phyloP scores from a whole-genome alignment of 768 basidiomycete genomes.

The Kwoniella shandongensis region DNA sequence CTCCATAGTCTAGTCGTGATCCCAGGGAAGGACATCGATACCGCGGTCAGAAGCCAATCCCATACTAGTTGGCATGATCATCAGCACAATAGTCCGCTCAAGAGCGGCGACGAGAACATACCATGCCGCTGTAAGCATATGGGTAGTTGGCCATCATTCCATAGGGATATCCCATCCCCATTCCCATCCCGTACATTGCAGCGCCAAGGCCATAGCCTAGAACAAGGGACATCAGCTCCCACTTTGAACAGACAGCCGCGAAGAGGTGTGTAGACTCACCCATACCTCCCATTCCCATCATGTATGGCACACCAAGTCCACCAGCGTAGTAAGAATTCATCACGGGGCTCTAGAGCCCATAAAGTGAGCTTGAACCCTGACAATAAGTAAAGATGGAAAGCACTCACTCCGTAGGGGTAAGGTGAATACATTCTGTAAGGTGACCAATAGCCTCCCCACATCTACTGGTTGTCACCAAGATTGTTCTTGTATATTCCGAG shows the following conservation, averaged over 20 bases:
- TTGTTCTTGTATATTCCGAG: neutral
- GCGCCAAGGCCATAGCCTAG: slow-evolving; percentile 40
- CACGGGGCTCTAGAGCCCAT: no score
- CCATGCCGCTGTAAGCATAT: slow-evolving; percentile 40
- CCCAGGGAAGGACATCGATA: no score
- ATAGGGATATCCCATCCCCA: slow-evolving; percentile 40
- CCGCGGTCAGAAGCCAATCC: slow-evolving; percentile 8
- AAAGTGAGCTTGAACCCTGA: no score
- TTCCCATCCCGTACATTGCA: slow-evolving; percentile 37
- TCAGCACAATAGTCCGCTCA: no score
- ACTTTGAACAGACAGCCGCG: neutral
- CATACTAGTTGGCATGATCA: no score
- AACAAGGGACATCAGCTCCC: no score
- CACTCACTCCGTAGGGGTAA: no score
- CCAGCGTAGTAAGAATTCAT: slow-evolving; percentile 47
- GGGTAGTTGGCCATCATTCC: slow-evolving; percentile 35
- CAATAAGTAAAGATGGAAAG: no score
- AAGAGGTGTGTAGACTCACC: slow-evolving; percentile 21
- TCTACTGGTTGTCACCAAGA: slow-evolving; percentile 11
- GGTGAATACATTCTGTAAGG: slow-evolving; percentile 17
- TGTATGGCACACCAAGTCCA: slow-evolving; percentile 44
- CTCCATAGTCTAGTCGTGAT: no score
- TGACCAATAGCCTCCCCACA: slow-evolving; percentile 41
- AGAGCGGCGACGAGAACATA: slow-evolving; percentile 14
- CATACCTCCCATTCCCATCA: slow-evolving; percentile 41